phyloP scores from a whole-genome alignment of 176 grass and related monocot species.

The Otatea glauca region DNA sequence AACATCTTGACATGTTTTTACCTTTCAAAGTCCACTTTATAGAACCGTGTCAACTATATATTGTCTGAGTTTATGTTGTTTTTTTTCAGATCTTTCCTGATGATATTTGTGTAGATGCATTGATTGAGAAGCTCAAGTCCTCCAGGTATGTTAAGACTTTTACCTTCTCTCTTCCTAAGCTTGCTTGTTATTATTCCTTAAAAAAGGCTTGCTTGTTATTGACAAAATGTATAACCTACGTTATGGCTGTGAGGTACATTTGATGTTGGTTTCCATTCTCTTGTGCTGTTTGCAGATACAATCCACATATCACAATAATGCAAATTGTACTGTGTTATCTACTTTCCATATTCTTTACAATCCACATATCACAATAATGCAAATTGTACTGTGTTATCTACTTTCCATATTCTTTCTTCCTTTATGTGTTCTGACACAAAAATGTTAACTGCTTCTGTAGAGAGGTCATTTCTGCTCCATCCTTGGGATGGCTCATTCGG shows the following conservation, averaged over 20 bases:
- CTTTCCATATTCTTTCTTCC: slow-evolving; percentile 2
- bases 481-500: slow-evolving; percentile 62
- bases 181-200: slow-evolving; percentile 15
- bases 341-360: not conserved
- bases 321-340: not conserved
- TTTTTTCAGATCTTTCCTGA: slow-evolving; percentile 76
- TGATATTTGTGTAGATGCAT: slow-evolving; percentile 68
- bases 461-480: slow-evolving; percentile 48
- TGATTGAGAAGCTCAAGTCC: slow-evolving; percentile 64
- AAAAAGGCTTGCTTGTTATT: slow-evolving; percentile 12
- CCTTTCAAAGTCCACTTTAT: slow-evolving; percentile 8
- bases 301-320: not conserved
- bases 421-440: not conserved
- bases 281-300: slow-evolving; percentile 9
- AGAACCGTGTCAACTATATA: slow-evolving; percentile 11
- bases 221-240: slow-evolving; percentile 11
- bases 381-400: slow-evolving; percentile 9
- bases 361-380: not conserved
- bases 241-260: not conserved
- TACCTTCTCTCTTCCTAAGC: slow-evolving; percentile 7
- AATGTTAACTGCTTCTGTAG: slow-evolving; percentile 52
- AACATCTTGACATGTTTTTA: not conserved
- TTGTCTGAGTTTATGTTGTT: slow-evolving; percentile 39
- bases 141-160: slow-evolving; percentile 59
- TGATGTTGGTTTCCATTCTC: not conserved